Percentiles rank a stretch among this genome's conserved stretches.
Conservation (phyloP, 257 asterid genomes). For the Solanum megistacrolobum region DNA sequence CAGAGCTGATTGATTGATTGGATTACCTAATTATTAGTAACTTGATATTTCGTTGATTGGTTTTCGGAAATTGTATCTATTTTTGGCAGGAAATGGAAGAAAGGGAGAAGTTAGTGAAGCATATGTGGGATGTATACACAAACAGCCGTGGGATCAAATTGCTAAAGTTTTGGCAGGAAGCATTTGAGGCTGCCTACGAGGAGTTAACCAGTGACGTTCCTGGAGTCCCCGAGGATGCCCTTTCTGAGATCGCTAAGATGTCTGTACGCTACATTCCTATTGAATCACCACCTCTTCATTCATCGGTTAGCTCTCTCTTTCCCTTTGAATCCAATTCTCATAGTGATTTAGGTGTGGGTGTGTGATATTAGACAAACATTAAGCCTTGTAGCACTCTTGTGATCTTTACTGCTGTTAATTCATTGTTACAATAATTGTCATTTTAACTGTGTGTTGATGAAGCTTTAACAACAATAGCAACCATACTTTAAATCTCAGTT, state of each 20-base stretch:
- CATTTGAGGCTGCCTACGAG: conserved; percentile 87
- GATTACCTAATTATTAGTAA: background rate
- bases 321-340: background rate
- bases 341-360: background rate
- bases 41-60: background rate
- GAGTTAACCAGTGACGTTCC: conserved; percentile 63
- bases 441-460: background rate
- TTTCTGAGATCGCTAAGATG: conserved; percentile 87
- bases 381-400: background rate
- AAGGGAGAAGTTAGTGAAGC: conserved; percentile 85
- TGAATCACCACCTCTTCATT: conserved; percentile 44
- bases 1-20: background rate
- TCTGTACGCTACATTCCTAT: conserved; percentile 44
- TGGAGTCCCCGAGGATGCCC: conserved; percentile 52
- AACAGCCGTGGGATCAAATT: conserved; percentile 56
- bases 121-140: conserved; percentile 89
- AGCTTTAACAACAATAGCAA: background rate
- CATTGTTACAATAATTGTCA: background rate
- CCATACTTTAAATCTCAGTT: background rate
- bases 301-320: conserved; percentile 41
- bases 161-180: conserved; percentile 77
- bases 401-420: background rate
- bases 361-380: background rate
- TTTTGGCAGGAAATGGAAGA: conserved; percentile 77
- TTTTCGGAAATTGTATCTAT: background rate